Evolutionary conservation across 179 eudicot species (phyloP), one percentile per base, ranked within the genome.

Genomic region (Gypsophila paniculata): DNA sequence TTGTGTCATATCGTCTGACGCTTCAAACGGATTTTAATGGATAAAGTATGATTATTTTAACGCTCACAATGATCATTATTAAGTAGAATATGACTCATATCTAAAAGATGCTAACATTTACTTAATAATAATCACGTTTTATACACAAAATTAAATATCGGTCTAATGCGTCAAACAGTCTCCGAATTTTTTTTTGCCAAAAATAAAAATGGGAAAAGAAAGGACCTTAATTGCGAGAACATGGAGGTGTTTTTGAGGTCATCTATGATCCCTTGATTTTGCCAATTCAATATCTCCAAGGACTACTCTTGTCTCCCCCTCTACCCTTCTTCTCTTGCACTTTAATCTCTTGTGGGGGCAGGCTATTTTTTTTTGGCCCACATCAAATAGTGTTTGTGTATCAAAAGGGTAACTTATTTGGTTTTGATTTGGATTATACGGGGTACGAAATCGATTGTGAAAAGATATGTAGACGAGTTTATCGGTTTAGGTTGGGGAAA

Each of bases 201-300:
- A 36, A 58, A 22, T 21, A 42, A 6, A 42, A 1, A 29, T n/a
- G 10, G 34, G 38, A 58, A 51, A 71, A 70, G 77, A 44, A 76
- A 72, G 58, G 82, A 58, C 69, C 77, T 81, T 76, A 57, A 71
- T 77, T 79, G 78, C 76, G 73, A 85, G 91, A 89, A 89, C 96
- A 89, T 89, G 96, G 83, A 86, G 61, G 79, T 89, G 91, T 84
- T 84, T 68, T 51, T 42, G 6, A 75, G 75, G 69, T 69, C 48
- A 80, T 29, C 67, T 80, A 81, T 81, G 76, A 75, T 75, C 80
- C 80, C 78, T 85, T 78, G 82, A 78, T 65, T 62, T 81, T 55
- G 74, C 80, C 75, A 80, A 72, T 74, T 72, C 74, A 77, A 78
- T 82, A 80, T 83, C 77, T 79, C 48, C 73, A 74, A 69, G 83